phyloP scores from a whole-genome alignment of 345 rosid genomes.

The Brassica incana region DNA sequence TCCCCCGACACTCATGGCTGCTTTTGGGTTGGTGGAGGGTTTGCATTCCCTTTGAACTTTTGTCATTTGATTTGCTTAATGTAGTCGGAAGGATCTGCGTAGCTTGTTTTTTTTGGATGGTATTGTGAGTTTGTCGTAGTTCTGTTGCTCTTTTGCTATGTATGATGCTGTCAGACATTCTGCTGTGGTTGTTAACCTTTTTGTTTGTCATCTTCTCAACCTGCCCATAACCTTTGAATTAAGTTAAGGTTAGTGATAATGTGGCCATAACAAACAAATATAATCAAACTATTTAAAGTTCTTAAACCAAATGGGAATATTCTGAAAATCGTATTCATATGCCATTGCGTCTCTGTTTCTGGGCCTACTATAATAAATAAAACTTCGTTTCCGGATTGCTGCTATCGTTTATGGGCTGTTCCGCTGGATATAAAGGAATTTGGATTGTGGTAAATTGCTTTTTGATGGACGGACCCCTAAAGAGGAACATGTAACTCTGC shows the following conservation, averaged over 20 bases:
- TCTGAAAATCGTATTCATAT: not conserved
- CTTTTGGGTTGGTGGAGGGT: conserved; percentile 6
- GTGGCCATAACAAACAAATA: not conserved
- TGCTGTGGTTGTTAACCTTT: not conserved
- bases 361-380: not conserved
- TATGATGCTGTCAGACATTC: conserved; percentile 7
- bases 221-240: not conserved
- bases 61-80: conserved; percentile 31
- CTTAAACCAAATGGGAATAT: not conserved
- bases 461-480: not conserved
- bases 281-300: not conserved
- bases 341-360: not conserved
- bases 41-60: conserved; percentile 26
- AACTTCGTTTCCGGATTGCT: not conserved
- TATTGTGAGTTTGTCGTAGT: conserved; percentile 10
- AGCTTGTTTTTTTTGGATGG: not conserved
- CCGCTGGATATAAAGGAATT: not conserved
- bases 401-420: not conserved
- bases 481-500: not conserved
- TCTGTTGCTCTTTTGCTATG: conserved; percentile 9
- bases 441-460: not conserved
- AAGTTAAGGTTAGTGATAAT: not conserved
- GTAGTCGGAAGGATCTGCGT: conserved; percentile 29
- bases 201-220: not conserved
- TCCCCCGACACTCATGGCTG: not conserved